Percentiles rank a stretch among this genome's conserved stretches.
phyloP scores from a whole-genome alignment of 805 yeast genomes.

The Monosporozyma unispora region DNA sequence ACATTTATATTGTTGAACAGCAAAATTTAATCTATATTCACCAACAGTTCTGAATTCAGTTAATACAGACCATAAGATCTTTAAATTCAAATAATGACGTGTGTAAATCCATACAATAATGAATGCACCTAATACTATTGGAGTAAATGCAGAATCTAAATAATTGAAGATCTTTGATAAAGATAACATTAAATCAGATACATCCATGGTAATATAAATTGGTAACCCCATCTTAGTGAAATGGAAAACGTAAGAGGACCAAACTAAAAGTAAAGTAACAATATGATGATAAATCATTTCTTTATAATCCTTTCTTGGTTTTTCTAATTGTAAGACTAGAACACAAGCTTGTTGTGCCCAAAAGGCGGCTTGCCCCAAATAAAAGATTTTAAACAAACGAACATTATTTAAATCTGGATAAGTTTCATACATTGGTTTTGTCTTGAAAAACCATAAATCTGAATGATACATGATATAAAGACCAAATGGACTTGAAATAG shows the following conservation, averaged over 20 bases:
- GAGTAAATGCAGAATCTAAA: constrained; percentile 55
- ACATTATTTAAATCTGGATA: constrained; percentile 80
- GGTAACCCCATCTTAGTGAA: constrained; percentile 94
- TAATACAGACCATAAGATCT: constrained; percentile 71
- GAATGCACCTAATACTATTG: constrained; percentile 61
- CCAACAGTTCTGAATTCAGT: constrained; percentile 88
- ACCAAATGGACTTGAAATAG: constrained; percentile 79
- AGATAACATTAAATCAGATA: constrained; percentile 83
- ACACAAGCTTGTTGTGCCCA: constrained; percentile 96
- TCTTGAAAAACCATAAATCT: constrained; percentile 86
- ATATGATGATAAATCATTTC: constrained; percentile 92
- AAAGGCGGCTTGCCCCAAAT: constrained; percentile 88
- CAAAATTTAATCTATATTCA: constrained; percentile 70
- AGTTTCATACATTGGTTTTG: constrained; percentile 64
- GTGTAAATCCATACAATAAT: constrained; percentile 72
- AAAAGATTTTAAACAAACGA: constrained; percentile 65
- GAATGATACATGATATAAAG: constrained; percentile 75
- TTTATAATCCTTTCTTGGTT: constrained; percentile 87
- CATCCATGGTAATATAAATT: constrained; percentile 90
- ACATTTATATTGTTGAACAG: constrained; percentile 90
- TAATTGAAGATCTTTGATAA: constrained; percentile 81
- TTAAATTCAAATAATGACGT: constrained; percentile 78
- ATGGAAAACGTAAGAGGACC: constrained; percentile 85
- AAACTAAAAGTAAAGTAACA: constrained; percentile 79
- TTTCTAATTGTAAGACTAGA: constrained; percentile 74